Evolutionary conservation across 108 stramenopile species (phyloP), one percentile per base, ranked within the genome.

Genomic region (Aurantiochytrium sp.): DNA sequence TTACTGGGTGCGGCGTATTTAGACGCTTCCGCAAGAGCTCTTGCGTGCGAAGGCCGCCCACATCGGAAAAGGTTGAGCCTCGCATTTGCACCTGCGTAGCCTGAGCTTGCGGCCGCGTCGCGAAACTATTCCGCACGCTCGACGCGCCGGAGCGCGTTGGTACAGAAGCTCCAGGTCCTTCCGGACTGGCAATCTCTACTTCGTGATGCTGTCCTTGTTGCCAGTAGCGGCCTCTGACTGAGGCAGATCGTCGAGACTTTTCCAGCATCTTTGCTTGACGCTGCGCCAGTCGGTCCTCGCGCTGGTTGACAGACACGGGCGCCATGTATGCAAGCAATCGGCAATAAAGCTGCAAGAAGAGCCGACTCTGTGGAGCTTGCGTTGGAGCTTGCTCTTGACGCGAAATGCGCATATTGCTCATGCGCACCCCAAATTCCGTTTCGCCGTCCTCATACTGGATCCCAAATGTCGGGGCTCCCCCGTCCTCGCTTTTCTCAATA

Each of bases 21-120:
- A 83, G 51, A 23, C 76, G 76, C 51, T 83, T 83, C 10, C 51
- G 45, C 76, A 83, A 45, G n/a, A 83, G 51, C 76, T 83, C 76
- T 23, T 83, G 76, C 49, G n/a, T 21, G 19, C 76, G 19, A 25
- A 83, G 19, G 19, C 45, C 45, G 76, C 76, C 76, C 16, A 83
- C 76, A 35, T 83, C 51, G 12, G 76, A 83, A 83, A 83, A 83
- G 6, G 49, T 83, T 16, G 76, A 83, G 0, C 76, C 76, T 35
- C 76, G 76, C n/a, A 83, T 53, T 12, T 83, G 23, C n/a, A 83
- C 64, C 10, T 69, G 35, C 25, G 64, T 16, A 10, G 64, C 64
- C 14, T 1, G 18, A 10, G 25, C 25, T 12, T 14, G 25, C 42
- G 64, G 64, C 5, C 4, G 8, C 2, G 35, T 57, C 55, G 55